Conservation (phyloP, 768 basidiomycete genomes). For the Phaeotremella fagi region DNA sequence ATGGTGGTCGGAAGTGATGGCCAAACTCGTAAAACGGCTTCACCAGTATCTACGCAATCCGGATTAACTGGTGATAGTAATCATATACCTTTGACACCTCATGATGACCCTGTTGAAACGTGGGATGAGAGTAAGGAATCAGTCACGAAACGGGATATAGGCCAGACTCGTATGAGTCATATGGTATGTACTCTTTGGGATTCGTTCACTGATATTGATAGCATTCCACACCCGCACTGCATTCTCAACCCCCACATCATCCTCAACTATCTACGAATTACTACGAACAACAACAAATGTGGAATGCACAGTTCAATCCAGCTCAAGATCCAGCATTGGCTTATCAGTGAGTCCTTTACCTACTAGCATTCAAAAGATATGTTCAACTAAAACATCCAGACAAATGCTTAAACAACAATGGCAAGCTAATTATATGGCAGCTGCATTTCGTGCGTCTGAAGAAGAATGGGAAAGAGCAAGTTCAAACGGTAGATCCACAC, state of each 20-base stretch:
- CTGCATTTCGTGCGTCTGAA: conserved; percentile 36
- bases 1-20: not conserved
- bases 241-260: no score
- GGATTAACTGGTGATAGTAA: conserved; percentile 23
- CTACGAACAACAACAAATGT: no score
- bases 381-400: conserved; percentile 3
- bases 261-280: no score
- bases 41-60: conserved; percentile 10
- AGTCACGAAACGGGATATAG: no score
- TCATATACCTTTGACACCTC: conserved; percentile 23
- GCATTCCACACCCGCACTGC: no score
- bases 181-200: no score
- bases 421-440: conserved; percentile 41
- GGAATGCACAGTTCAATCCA: no score
- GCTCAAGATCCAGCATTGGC: not conserved
- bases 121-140: not conserved
- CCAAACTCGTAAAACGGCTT: not conserved
- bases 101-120: conserved; percentile 5
- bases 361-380: not conserved
- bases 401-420: conserved; percentile 37
- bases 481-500: not conserved
- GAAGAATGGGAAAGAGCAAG: conserved; percentile 40
- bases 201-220: no score
- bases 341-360: not conserved
- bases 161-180: no score